These are phyloP conservation scores for Cenchrus americanus DNA, from an alignment of 176 grass and related monocot genomes.

Conservation along the genomic window DNA sequence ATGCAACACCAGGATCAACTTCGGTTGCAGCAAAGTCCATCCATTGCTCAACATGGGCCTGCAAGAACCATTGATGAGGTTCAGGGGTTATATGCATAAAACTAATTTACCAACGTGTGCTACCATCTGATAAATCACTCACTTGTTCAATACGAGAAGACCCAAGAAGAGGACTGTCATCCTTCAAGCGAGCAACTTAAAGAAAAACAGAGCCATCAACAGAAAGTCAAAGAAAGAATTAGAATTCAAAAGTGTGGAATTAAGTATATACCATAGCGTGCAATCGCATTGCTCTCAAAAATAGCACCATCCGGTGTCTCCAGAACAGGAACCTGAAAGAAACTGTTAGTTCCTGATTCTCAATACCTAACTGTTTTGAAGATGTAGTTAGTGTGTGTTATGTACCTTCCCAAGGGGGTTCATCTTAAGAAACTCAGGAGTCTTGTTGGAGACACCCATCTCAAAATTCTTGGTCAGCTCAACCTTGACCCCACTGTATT, in stretches of 20 bases:
- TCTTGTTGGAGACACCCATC: slow-evolving; percentile 97
- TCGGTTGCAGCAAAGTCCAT: slow-evolving; percentile 80
- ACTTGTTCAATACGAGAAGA: slow-evolving; percentile 88
- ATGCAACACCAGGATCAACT: slow-evolving; percentile 64
- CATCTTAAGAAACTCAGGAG: slow-evolving; percentile 96
- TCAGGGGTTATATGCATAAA: not conserved
- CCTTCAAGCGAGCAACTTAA: slow-evolving; percentile 82
- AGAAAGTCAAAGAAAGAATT: not conserved
- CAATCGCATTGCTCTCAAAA: slow-evolving; percentile 98
- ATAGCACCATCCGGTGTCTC: slow-evolving; percentile 90
- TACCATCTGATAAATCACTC: slow-evolving; percentile 38
- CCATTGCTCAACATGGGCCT: slow-evolving; percentile 92
- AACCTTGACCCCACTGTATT: slow-evolving; percentile 79
- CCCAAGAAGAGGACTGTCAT: slow-evolving; percentile 62
- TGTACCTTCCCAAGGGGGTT: slow-evolving; percentile 93
- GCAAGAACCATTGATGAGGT: slow-evolving; percentile 1
- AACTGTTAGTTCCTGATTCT: slow-evolving; percentile 2
- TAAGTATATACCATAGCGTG: slow-evolving; percentile 70
- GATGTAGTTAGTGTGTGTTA: not conserved
- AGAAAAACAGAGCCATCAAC: not conserved
- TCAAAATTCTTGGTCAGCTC: slow-evolving; percentile 77
- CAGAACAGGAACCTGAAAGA: slow-evolving; percentile 76
- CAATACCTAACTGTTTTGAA: not conserved
- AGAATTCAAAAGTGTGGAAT: not conserved
- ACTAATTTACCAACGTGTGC: not conserved